Evolutionary conservation across 495 filamentous ascomycete genomes (phyloP).

Genomic region (Trichoderma reesei): DNA sequence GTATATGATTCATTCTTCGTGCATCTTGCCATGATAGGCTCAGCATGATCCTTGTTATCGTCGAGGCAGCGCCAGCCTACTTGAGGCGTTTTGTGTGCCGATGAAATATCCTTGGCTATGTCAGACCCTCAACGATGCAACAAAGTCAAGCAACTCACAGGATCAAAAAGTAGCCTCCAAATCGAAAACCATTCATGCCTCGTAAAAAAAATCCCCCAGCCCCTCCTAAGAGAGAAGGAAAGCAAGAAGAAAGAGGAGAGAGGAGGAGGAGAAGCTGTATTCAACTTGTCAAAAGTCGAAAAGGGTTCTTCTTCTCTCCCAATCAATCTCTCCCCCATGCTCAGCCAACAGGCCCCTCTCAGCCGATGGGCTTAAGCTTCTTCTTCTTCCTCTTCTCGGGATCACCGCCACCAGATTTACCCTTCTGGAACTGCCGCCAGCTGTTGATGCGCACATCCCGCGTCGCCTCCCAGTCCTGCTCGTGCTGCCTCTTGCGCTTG

Average conservation of each 20-base stretch:
- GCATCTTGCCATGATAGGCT: too few species aligned
- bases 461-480: conserved; percentile 87
- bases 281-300: neutral
- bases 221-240: neutral
- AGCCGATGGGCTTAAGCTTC: conserved; percentile 58
- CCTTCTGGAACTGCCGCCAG: conserved; percentile 89
- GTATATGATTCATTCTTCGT: too few species aligned
- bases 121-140: neutral
- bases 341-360: conserved; percentile 13
- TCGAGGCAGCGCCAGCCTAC: neutral
- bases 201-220: neutral
- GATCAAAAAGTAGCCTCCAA: neutral
- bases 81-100: neutral
- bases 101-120: neutral
- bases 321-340: too few species aligned
- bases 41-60: neutral
- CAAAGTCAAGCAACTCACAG: conserved; percentile 4
- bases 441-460: conserved; percentile 85
- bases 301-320: too few species aligned
- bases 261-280: neutral
- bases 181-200: neutral
- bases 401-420: conserved; percentile 37
- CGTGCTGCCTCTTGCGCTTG: conserved; percentile 87
- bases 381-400: conserved; percentile 90
- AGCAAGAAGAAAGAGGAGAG: neutral